These are phyloP conservation scores for Daedaleopsis sinensis DNA, from an alignment of 768 basidiomycete genomes.

Conservation along the genomic window DNA sequence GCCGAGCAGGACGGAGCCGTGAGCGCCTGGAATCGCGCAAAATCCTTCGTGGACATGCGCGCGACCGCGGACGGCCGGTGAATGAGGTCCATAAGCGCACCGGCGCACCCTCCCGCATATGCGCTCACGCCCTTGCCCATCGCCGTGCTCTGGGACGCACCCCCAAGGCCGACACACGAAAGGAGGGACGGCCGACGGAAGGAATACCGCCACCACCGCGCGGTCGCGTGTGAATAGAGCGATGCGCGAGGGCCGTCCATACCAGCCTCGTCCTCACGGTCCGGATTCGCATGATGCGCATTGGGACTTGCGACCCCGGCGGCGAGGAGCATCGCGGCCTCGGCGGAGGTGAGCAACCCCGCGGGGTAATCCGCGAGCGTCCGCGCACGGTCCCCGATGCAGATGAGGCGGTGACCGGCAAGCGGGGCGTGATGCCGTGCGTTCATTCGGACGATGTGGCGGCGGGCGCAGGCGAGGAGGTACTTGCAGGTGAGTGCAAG, in stretches of 20 bases:
- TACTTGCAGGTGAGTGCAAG: constrained; percentile 14
- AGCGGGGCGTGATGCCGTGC: constrained; percentile 2
- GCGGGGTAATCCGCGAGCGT: constrained; percentile 1
- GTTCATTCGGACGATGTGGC: constrained; percentile 9
- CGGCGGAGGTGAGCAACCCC: neutral
- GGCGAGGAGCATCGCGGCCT: neutral
- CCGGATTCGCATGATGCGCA: no score
- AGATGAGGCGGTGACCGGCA: constrained; percentile 14
- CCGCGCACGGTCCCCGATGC: constrained; percentile 1
- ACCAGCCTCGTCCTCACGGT: no score
- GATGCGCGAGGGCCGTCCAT: neutral
- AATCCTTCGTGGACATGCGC: constrained; percentile 10
- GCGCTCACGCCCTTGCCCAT: no score
- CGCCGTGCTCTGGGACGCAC: no score
- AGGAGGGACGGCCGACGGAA: neutral
- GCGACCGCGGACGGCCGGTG: constrained; percentile 5
- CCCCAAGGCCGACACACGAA: neutral
- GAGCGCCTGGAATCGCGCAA: constrained; percentile 5
- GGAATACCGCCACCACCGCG: neutral
- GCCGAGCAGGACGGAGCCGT: neutral
- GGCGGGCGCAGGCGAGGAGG: constrained; percentile 7
- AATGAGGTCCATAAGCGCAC: neutral
- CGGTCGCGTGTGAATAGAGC: neutral
- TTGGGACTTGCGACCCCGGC: no score
- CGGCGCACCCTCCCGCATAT: neutral